Evolutionary conservation across 1,284 basidiomycete genomes (phyloP).

Genomic region (Pascua guehoae): DNA sequence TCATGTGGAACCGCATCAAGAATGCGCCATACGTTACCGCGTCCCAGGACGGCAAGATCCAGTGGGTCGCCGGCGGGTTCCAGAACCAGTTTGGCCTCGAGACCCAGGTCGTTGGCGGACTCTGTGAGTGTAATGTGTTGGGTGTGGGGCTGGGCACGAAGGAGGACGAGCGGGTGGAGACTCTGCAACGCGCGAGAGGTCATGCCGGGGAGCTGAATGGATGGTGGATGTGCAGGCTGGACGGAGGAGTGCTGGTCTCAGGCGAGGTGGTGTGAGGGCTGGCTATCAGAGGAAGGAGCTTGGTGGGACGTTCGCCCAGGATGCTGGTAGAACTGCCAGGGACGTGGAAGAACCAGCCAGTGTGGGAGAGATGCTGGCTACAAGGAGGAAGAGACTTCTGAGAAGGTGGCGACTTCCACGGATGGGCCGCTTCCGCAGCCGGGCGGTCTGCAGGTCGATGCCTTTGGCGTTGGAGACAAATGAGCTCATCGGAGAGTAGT

Average conservation of each 20-base stretch:
- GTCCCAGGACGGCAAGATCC: constrained; percentile 53
- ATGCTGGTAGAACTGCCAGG: too few species aligned
- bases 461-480: too few species aligned
- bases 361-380: too few species aligned
- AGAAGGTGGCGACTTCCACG: too few species aligned
- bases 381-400: too few species aligned
- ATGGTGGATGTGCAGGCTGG: too few species aligned
- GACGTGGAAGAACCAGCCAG: too few species aligned
- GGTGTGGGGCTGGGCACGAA: neutral
- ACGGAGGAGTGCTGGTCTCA: neutral
- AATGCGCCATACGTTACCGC: constrained; percentile 66
- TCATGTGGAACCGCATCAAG: constrained; percentile 96
- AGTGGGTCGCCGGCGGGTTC: constrained; percentile 84
- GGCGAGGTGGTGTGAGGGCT: neutral
- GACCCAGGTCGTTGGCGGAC: constrained; percentile 75
- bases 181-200: neutral
- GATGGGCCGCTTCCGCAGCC: too few species aligned
- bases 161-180: neutral
- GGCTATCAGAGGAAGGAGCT: neutral
- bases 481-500: too few species aligned
- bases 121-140: constrained; percentile 65
- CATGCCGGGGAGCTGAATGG: too few species aligned
- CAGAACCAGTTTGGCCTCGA: constrained; percentile 90
- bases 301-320: too few species aligned
- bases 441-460: too few species aligned